Conservation (phyloP, 2,329 filamentous ascomycete genomes). For the Penicillium glabrum region DNA sequence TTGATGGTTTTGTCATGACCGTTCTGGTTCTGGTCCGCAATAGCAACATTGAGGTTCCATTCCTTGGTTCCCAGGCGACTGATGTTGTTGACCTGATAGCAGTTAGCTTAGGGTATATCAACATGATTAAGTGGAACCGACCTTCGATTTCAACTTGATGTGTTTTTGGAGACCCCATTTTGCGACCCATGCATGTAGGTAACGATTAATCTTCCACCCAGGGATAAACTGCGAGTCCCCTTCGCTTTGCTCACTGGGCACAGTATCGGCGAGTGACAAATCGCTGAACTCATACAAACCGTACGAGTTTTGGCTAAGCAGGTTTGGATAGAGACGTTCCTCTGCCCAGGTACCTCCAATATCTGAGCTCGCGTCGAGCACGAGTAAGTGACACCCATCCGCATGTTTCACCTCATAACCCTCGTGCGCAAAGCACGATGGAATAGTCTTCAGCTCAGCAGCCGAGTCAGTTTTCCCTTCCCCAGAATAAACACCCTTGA, state of each 20-base stretch:
- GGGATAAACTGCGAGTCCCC: constrained; percentile 22
- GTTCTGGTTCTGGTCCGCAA: not conserved
- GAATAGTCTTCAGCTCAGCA: not conserved
- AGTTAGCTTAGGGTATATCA: not conserved
- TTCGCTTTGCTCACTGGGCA: constrained; percentile 11
- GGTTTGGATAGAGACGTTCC: constrained; percentile 29
- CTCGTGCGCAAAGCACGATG: constrained; percentile 11
- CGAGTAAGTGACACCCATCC: constrained; percentile 14
- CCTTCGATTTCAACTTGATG: constrained; percentile 27
- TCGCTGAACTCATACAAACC: constrained; percentile 32
- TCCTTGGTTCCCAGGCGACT: constrained; percentile 21
- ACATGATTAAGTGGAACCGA: not conserved
- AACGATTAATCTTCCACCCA: constrained; percentile 27
- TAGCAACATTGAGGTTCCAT: constrained; percentile 22
- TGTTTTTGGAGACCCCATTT: constrained; percentile 23
- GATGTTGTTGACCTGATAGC: constrained; percentile 18
- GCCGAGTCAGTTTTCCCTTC: not conserved
- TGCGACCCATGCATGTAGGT: constrained; percentile 23
- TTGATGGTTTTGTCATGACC: not conserved
- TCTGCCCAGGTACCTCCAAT: constrained; percentile 29
- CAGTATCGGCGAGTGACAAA: constrained; percentile 16
- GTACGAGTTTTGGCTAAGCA: constrained; percentile 29
- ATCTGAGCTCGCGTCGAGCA: constrained; percentile 25
- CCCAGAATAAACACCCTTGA: constrained; percentile 13
- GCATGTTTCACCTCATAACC: not conserved